Evolutionary conservation across 2,329 filamentous ascomycete species (phyloP), one percentile per base, ranked within the genome.

Genomic region (Davidsoniella eucalypti): DNA sequence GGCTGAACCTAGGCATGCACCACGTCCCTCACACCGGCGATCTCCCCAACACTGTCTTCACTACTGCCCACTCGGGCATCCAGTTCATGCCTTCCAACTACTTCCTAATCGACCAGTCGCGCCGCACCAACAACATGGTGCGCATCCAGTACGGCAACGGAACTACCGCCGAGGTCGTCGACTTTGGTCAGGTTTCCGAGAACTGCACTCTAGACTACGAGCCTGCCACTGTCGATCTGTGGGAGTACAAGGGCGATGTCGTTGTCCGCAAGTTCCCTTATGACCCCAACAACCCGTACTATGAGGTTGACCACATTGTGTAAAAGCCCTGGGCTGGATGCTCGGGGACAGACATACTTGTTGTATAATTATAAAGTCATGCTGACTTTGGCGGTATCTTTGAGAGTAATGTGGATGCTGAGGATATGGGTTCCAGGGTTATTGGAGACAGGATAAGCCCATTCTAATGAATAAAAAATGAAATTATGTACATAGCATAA

Each of bases 1-100:
- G 69, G 66, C 64, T 76, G 52, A 76, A 66, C 54, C 56, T 67
- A 6, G 74, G 74, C 14, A 76, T 73, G 69, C 72, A 78, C 56
- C 74, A 78, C 57, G 60, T 75, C n/a, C 70, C 73, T 8, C 68
- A 73, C 56, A 69, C 71, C 1, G 57, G 57, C 43, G 58, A 58
- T 16, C 48, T 59, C 12, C 61, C 62, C 21, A 60, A 61, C 33
- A 64, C 62, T 3, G 56, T 64, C 17, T 62, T 59, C 52, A 56
- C 57, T 18, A 59, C 62, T 52, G 61, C 61, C 4, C 58, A 60
- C 25, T 61, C 58, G 39, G 61, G 58, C 54, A 60, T 64, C 29
- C 44, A 57, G 6, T 62, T 64, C 42, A 60, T 60, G 42, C 61
- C 61, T 26, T 58, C 62, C 40, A 64, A 64, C 55, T 64, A 54